A percentile compares a stretch with the other conserved stretches of the same genome.
These are phyloP conservation scores for Fusarium oxysporum DNA, from an alignment of 2,329 filamentous ascomycete genomes.

Conservation along the genomic window DNA sequence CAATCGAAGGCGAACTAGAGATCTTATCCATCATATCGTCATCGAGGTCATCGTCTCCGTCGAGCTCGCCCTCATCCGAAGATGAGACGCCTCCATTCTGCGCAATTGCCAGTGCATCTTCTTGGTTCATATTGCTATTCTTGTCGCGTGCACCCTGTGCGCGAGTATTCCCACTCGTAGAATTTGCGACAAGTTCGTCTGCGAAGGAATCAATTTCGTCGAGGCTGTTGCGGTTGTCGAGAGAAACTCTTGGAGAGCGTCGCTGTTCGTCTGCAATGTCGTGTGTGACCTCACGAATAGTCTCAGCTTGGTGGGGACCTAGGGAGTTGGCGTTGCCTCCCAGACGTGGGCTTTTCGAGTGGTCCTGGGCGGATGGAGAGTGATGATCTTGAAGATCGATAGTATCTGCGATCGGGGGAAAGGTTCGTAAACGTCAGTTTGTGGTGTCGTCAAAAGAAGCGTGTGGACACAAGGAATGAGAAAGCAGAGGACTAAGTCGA, in stretches of 20 bases:
- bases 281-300: constrained; percentile 82
- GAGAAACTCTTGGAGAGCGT: constrained; percentile 71
- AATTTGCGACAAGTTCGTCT: constrained; percentile 57
- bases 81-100: constrained; percentile 69
- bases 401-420: constrained; percentile 72
- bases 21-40: constrained; percentile 99
- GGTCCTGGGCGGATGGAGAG: constrained; percentile 86
- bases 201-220: constrained; percentile 59
- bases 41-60: constrained; percentile 79
- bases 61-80: constrained; percentile 71
- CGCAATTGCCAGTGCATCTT: constrained; percentile 69
- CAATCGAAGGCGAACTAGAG: constrained; percentile 97
- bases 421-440: constrained; percentile 36
- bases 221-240: constrained; percentile 56
- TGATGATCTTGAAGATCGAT: constrained; percentile 91
- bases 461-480: constrained; percentile 27
- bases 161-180: constrained; percentile 46
- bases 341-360: constrained; percentile 57
- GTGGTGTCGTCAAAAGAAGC: constrained; percentile 16
- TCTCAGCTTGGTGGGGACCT: constrained; percentile 86
- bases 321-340: constrained; percentile 60
- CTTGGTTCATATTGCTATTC: constrained; percentile 55
- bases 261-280: constrained; percentile 80
- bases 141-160: constrained; percentile 30
- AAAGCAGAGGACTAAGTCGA: constrained; percentile 35